Evolutionary conservation across 495 filamentous ascomycete genomes (phyloP).

Genomic region (Xylaria intraflava): DNA sequence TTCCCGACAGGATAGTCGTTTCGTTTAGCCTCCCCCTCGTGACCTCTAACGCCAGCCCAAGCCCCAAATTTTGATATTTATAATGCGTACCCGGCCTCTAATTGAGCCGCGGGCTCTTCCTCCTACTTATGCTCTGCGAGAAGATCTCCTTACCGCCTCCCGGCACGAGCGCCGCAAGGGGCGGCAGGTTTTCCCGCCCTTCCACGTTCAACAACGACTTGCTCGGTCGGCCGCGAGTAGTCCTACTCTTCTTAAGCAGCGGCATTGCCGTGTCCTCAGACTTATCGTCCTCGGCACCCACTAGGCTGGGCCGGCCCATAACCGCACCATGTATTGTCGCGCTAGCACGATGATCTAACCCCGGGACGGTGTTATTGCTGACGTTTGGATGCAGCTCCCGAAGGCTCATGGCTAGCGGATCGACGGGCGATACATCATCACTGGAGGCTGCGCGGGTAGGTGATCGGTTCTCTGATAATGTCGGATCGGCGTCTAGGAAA

Average conservation of each 20-base stretch:
- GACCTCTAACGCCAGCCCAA: not conserved
- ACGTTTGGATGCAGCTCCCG: conserved; percentile 43
- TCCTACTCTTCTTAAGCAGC: conserved; percentile 47
- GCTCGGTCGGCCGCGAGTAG: conserved; percentile 33
- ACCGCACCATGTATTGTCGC: conserved; percentile 21
- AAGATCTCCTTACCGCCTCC: conserved; percentile 29
- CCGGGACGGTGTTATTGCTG: conserved; percentile 13
- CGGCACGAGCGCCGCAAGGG: conserved; percentile 25
- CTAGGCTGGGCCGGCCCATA: conserved; percentile 9
- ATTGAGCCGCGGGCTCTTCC: conserved; percentile 47
- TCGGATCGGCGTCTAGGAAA: conserved; percentile 31
- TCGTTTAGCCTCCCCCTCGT: not conserved
- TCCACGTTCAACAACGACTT: conserved; percentile 44
- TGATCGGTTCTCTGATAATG: conserved; percentile 16
- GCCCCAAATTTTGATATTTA: too few species aligned
- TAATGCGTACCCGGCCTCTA: conserved; percentile 7
- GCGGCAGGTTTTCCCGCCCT: conserved; percentile 56
- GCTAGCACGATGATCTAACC: conserved; percentile 28
- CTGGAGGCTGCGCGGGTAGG: conserved; percentile 22
- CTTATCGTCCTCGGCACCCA: conserved; percentile 12
- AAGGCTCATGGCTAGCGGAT: conserved; percentile 28
- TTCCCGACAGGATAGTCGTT: not conserved
- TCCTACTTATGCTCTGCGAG: conserved; percentile 37
- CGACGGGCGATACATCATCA: too few species aligned
- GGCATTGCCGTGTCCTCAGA: conserved; percentile 39